These are phyloP conservation scores for Chrysoporthe deuterocubensis DNA, from an alignment of 2,329 filamentous ascomycete species.

Conservation along the genomic window DNA sequence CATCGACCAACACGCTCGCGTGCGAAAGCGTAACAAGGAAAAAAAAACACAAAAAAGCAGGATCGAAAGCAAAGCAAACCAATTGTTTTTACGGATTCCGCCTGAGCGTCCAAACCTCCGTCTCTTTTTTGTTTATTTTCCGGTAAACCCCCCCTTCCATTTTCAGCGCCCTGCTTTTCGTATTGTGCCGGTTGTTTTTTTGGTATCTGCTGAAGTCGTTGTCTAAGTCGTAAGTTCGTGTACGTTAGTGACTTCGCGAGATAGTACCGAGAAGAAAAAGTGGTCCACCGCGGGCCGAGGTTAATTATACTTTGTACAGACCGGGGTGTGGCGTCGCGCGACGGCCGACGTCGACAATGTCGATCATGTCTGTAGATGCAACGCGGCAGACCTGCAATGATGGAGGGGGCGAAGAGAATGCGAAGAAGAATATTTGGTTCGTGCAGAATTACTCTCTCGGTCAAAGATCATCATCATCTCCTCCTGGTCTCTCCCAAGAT, in stretches of 20 bases:
- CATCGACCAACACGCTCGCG: background rate
- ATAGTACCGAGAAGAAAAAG: background rate
- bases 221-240: constrained; percentile 13
- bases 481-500: background rate
- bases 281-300: background rate
- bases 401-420: background rate
- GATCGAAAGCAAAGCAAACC: too few relatives aligned
- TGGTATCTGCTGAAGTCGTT: constrained; percentile 12
- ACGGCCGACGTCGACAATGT: background rate
- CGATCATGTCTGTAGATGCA: background rate
- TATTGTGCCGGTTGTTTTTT: background rate
- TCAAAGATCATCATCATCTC: background rate
- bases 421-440: background rate
- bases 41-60: background rate
- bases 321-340: background rate
- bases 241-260: constrained; percentile 13
- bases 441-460: background rate
- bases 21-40: background rate
- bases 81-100: background rate
- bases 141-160: background rate
- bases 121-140: constrained; percentile 5
- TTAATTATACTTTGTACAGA: constrained; percentile 10
- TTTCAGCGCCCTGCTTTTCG: background rate
- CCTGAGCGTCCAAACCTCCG: constrained; percentile 11
- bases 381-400: background rate